These are phyloP conservation scores for Kwoniella sp. DNA, from an alignment of 768 basidiomycete genomes.

Conservation along the genomic window DNA sequence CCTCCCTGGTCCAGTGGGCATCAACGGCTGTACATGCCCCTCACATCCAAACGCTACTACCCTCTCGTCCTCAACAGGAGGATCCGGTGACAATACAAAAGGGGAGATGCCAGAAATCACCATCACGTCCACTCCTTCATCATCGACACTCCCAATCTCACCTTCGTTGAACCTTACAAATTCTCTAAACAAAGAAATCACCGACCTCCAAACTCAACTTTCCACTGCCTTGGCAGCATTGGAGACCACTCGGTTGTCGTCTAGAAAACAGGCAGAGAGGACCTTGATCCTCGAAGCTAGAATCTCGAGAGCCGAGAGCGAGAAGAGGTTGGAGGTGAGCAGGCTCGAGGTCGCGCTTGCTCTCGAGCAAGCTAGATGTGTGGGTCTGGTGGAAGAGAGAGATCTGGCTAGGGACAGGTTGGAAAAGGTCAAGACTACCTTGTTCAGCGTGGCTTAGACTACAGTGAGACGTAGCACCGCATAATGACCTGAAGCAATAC, in stretches of 20 bases:
- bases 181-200: constrained; percentile 18
- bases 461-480: too few species aligned
- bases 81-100: neutral
- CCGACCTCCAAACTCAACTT: constrained; percentile 39
- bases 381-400: constrained; percentile 39
- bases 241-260: constrained; percentile 24
- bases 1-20: constrained; percentile 20
- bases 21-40: constrained; percentile 26
- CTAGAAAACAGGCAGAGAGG: constrained; percentile 25
- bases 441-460: constrained; percentile 39
- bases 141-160: constrained; percentile 16
- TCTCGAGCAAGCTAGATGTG: constrained; percentile 36
- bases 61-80: neutral
- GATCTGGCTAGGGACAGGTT: constrained; percentile 43
- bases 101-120: constrained; percentile 31
- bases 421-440: constrained; percentile 47
- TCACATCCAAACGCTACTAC: constrained; percentile 17
- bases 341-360: constrained; percentile 41
- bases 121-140: constrained; percentile 40
- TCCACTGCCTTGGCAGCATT: constrained; percentile 34
- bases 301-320: constrained; percentile 26
- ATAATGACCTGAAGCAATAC: too few species aligned
- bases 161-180: constrained; percentile 3
- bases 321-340: constrained; percentile 26
- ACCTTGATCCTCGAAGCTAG: constrained; percentile 32